Evolutionary conservation across 23 red algal species (phyloP).

Genomic region (Gracilariopsis chorda): DNA sequence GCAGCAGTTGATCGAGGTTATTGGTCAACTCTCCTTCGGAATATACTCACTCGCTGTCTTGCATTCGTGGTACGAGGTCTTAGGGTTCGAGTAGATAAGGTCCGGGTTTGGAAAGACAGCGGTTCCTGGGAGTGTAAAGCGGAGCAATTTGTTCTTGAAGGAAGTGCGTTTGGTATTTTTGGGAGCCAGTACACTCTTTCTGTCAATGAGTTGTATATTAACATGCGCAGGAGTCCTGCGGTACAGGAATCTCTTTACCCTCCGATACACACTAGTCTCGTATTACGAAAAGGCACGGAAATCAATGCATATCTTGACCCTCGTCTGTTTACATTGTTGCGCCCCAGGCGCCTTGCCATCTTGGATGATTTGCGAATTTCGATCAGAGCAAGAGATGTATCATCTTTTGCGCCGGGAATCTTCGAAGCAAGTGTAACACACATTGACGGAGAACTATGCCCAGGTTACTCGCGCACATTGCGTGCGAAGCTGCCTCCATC

Average conservation of each 20-base stretch:
- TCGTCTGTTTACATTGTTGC: conserved; percentile 47
- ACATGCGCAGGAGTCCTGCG: conserved; percentile 12
- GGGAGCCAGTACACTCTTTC: conserved; percentile 55
- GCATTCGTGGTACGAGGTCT: conserved; percentile 53
- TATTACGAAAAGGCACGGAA: conserved; percentile 36
- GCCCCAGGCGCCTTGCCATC: conserved; percentile 35
- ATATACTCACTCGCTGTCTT: conserved; percentile 33
- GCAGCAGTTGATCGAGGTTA: conserved; percentile 49
- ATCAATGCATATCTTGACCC: conserved; percentile 47
- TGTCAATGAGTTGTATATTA: conserved; percentile 47
- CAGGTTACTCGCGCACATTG: conserved; percentile 49
- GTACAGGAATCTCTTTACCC: background rate
- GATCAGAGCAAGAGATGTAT: conserved; percentile 26
- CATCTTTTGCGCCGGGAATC: conserved; percentile 2
- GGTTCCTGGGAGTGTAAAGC: conserved; percentile 54
- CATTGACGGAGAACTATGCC: conserved; percentile 40
- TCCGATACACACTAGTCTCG: conserved; percentile 29
- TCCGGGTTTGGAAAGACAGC: conserved; percentile 59
- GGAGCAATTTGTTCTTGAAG: conserved; percentile 44
- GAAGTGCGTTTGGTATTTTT: conserved; percentile 42
- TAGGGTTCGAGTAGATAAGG: conserved; percentile 37
- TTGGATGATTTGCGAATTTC: conserved; percentile 43
- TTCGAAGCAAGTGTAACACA: conserved; percentile 10
- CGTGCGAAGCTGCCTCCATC: conserved; percentile 49
- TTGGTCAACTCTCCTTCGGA: conserved; percentile 46